phyloP scores from a whole-genome alignment of 116 monocot genomes.

The Posidonia oceanica region DNA sequence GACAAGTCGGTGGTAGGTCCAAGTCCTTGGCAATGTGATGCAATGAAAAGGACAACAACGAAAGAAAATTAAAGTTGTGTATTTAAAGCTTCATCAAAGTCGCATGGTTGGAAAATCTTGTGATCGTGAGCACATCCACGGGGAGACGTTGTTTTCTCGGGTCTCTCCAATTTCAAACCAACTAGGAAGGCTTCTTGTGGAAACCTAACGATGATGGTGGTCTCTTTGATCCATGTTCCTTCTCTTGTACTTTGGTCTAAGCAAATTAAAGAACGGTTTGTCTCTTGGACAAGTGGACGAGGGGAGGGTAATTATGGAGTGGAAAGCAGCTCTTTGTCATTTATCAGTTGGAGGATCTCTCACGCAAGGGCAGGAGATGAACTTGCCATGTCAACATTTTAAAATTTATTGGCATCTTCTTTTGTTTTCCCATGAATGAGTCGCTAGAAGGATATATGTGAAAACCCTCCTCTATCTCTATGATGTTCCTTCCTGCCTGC shows the following conservation, averaged over 20 bases:
- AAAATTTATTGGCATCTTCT: too few species aligned
- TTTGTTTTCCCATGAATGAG: too few species aligned
- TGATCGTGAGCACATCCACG: background rate
- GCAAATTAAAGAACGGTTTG: background rate
- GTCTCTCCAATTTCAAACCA: slow-evolving; percentile 8
- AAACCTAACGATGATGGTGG: background rate
- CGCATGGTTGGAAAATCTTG: background rate
- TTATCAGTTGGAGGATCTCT: background rate
- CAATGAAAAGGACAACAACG: too few species aligned
- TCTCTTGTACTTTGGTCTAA: background rate
- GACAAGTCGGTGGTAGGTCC: background rate
- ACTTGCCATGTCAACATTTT: too few species aligned
- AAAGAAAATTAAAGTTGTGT: background rate
- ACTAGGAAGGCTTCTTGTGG: background rate
- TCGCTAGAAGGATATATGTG: too few species aligned
- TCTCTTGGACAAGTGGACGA: background rate
- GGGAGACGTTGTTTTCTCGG: background rate
- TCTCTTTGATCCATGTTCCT: background rate
- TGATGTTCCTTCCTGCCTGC: too few species aligned
- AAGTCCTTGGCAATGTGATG: background rate
- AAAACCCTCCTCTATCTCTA: too few species aligned
- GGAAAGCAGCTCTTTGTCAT: background rate
- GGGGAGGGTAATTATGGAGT: background rate
- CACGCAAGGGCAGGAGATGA: background rate
- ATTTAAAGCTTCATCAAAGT: slow-evolving; percentile 4